Percentiles rank a stretch among this genome's conserved stretches.
Evolutionary conservation across 176 grass and related monocot species (phyloP).

Genomic region (Sorghum bicolor): Sorghum_bicolor_NCBIv3 NC_012876.2:63696501-63697000

Average conservation of each 20-base stretch:
- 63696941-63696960: neutral
- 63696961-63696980: conserved; percentile 22
- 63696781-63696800: neutral
- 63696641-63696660: neutral
- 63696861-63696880: neutral
- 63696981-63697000: conserved; percentile 28
- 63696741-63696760: neutral
- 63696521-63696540: neutral
- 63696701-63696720: neutral
- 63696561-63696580: neutral
- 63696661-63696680: conserved; percentile 18
- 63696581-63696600: neutral
- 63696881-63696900: neutral
- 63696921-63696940: conserved; percentile 18
- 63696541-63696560: conserved; percentile 8
- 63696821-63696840: neutral
- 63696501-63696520: neutral
- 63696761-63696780: neutral
- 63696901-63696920: neutral
- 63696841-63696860: neutral
- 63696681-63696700: neutral
- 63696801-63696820: neutral
- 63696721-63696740: neutral
- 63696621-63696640: neutral
- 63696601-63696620: neutral